Conservation (phyloP, 768 basidiomycete species). For the Infundibulicybe gibba region DNA sequence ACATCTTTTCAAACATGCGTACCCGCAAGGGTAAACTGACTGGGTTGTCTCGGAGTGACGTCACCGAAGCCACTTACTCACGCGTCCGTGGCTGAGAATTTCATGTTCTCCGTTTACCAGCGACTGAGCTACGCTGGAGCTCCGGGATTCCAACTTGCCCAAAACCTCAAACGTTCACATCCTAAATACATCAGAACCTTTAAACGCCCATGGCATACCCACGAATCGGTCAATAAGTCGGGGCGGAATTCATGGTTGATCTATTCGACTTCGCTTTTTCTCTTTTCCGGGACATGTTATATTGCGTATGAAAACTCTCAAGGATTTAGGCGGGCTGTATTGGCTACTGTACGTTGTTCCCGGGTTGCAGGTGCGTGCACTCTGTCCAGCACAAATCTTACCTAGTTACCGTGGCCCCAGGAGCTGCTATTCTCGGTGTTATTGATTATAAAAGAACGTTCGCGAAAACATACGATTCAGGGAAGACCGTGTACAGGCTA, state of each 20-base stretch:
- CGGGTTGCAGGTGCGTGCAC: slow-evolving; percentile 60
- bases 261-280: slow-evolving; percentile 31
- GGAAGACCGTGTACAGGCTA: slow-evolving; percentile 47
- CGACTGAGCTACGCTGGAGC: too few relatives aligned
- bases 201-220: too few relatives aligned
- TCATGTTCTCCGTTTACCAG: too few relatives aligned
- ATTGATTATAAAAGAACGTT: slow-evolving; percentile 75
- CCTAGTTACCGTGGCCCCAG: slow-evolving; percentile 25
- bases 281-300: slow-evolving; percentile 31
- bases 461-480: slow-evolving; percentile 44
- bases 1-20: too few relatives aligned
- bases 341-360: slow-evolving; percentile 78
- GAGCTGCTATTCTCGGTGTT: slow-evolving; percentile 57
- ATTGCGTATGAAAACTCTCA: slow-evolving; percentile 65
- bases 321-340: slow-evolving; percentile 69
- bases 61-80: too few relatives aligned
- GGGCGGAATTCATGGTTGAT: slow-evolving; percentile 26
- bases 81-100: too few relatives aligned
- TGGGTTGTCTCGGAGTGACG: too few relatives aligned
- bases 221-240: too few relatives aligned
- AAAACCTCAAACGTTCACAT: too few relatives aligned
- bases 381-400: slow-evolving; percentile 7
- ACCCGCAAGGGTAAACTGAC: too few relatives aligned
- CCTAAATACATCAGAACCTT: too few relatives aligned
- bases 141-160: too few relatives aligned